These are phyloP conservation scores for Aspergillus luchuensis DNA, from an alignment of 2,329 filamentous ascomycete genomes.

Conservation along the genomic window DNA sequence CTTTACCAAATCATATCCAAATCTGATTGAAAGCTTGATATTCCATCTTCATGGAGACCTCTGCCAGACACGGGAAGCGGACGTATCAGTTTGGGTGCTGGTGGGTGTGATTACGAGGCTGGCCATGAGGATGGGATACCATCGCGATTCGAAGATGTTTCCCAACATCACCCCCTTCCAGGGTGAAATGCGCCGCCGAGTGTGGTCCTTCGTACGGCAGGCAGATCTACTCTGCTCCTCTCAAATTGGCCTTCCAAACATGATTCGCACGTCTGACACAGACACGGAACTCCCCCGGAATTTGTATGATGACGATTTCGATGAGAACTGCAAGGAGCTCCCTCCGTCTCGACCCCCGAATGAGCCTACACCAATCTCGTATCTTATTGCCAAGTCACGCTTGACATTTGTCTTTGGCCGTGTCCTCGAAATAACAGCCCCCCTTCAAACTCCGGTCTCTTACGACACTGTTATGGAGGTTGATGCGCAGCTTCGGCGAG, in stretches of 20 bases:
- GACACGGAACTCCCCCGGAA: constrained; percentile 65
- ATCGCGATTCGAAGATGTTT: constrained; percentile 63
- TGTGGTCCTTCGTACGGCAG: constrained; percentile 56
- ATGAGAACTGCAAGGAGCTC: constrained; percentile 56
- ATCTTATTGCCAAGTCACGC: constrained; percentile 50
- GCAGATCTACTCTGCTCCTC: constrained; percentile 67
- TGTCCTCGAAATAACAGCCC: constrained; percentile 47
- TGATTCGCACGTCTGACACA: constrained; percentile 64
- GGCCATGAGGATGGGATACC: constrained; percentile 68
- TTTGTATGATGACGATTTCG: constrained; percentile 67
- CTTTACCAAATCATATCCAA: constrained; percentile 62
- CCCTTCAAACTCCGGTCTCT: constrained; percentile 45
- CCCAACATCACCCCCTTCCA: constrained; percentile 62
- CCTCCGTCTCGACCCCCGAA: constrained; percentile 59
- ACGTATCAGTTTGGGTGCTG: constrained; percentile 62
- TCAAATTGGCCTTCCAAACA: constrained; percentile 67
- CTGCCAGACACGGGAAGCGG: constrained; percentile 59
- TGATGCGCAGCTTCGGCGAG: constrained; percentile 59
- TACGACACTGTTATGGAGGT: constrained; percentile 65
- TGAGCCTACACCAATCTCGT: constrained; percentile 61
- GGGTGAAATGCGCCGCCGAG: constrained; percentile 58
- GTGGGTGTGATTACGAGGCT: constrained; percentile 62
- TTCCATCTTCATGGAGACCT: constrained; percentile 65
- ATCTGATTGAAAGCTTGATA: constrained; percentile 63
- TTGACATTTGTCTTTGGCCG: constrained; percentile 47